These are phyloP conservation scores for Podila epigama DNA, from an alignment of 192 early-diverging fungal species.

Conservation along the genomic window DNA sequence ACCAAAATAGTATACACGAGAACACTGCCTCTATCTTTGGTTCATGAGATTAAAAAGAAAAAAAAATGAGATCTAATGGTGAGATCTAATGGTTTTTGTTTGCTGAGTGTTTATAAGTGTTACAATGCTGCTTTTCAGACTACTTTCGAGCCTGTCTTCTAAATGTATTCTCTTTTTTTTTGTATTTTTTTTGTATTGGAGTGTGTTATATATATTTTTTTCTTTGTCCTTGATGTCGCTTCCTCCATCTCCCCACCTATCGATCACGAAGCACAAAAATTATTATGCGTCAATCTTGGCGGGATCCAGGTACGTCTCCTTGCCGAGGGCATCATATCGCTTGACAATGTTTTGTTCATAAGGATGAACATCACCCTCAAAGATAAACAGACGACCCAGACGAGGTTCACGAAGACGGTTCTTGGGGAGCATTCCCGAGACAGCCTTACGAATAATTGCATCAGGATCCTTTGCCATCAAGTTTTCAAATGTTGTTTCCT, in stretches of 20 bases:
- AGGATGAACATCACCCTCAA: slow-evolving; percentile 87
- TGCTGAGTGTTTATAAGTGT: not conserved
- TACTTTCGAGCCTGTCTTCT: not conserved
- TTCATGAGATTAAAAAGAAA: not conserved
- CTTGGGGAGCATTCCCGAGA: slow-evolving; percentile 96
- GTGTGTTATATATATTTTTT: too few species aligned
- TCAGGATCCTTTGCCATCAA: slow-evolving; percentile 80
- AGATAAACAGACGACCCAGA: slow-evolving; percentile 80
- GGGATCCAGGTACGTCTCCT: slow-evolving; percentile 44
- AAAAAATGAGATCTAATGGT: not conserved
- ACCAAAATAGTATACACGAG: slow-evolving; percentile 23
- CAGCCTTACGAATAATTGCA: slow-evolving; percentile 86
- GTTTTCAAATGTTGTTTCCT: slow-evolving; percentile 76
- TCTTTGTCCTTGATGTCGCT: too few species aligned
- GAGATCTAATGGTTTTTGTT: not conserved
- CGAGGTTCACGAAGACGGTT: slow-evolving; percentile 84
- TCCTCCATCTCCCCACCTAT: too few species aligned
- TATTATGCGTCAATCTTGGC: slow-evolving; percentile 45
- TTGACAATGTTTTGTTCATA: slow-evolving; percentile 86
- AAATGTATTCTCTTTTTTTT: too few species aligned
- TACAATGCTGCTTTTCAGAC: slow-evolving; percentile 1
- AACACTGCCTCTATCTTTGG: slow-evolving; percentile 26
- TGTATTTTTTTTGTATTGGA: too few species aligned
- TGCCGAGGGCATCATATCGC: slow-evolving; percentile 67
- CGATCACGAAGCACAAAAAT: too few species aligned